phyloP scores from a whole-genome alignment of 2,329 filamentous ascomycete species.

The Alternaria sp. region DNA sequence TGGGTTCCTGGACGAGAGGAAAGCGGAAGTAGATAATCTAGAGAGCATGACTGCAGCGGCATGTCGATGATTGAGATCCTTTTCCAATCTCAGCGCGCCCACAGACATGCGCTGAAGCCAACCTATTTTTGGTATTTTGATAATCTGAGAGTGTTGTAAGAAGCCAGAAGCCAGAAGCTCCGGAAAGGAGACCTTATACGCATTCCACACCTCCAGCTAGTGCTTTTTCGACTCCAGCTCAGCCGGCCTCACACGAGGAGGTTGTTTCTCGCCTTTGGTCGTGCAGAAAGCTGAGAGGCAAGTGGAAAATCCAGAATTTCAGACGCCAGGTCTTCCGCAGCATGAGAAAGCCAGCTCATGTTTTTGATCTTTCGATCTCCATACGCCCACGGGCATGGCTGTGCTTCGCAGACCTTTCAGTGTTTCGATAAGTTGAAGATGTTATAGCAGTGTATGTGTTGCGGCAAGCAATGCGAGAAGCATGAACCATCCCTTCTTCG shows the following conservation, averaged over 20 bases:
- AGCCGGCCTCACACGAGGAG: neutral
- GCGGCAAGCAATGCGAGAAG: neutral
- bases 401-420: accelerated
- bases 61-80: neutral
- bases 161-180: neutral
- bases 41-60: neutral
- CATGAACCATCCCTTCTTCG: accelerated
- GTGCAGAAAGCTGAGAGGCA: too few relatives aligned
- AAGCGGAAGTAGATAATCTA: accelerated
- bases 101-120: too few relatives aligned
- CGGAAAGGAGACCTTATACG: neutral
- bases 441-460: neutral
- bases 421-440: neutral
- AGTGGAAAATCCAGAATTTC: too few relatives aligned
- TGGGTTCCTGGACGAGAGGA: too few relatives aligned
- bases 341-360: too few relatives aligned
- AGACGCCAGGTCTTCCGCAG: too few relatives aligned
- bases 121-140: neutral
- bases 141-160: neutral
- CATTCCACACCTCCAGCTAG: neutral
- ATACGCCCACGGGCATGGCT: neutral
- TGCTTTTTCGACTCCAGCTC: neutral
- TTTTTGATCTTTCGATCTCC: neutral
- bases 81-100: neutral
- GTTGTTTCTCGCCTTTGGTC: too few relatives aligned